phyloP scores from a whole-genome alignment of 1,284 basidiomycete genomes.

The Puccinia hordei region DNA sequence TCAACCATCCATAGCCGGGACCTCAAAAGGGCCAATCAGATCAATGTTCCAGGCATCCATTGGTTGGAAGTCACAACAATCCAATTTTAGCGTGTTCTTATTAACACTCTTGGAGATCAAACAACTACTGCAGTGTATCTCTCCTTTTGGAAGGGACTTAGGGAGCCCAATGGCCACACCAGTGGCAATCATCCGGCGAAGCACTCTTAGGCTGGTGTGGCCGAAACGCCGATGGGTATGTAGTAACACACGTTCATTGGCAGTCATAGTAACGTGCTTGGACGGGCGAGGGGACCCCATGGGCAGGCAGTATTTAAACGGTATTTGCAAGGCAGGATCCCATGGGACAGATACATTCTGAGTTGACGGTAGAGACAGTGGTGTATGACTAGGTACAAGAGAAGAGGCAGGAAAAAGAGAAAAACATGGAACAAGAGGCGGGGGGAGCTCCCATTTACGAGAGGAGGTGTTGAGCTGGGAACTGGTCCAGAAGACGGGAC shows the following conservation, averaged over 20 bases:
- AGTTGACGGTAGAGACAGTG: background rate
- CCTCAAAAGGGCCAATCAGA: constrained; percentile 20
- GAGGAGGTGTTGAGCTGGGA: background rate
- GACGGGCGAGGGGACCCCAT: background rate
- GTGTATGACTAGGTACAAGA: too few species aligned
- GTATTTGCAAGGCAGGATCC: background rate
- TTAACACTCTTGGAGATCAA: background rate
- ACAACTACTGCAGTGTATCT: background rate
- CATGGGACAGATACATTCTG: background rate
- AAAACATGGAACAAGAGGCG: background rate
- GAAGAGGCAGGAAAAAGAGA: too few species aligned
- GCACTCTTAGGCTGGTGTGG: background rate
- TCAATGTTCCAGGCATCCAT: background rate
- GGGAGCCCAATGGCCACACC: background rate
- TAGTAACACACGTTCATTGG: background rate
- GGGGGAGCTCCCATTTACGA: background rate
- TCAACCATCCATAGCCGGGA: background rate
- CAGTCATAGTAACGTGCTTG: background rate
- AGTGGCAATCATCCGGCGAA: background rate
- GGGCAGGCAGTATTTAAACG: background rate
- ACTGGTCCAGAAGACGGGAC: background rate
- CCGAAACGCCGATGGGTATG: background rate
- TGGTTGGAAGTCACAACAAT: background rate
- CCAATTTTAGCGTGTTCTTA: background rate
- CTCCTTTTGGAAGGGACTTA: background rate